Percentiles rank a stretch among this genome's conserved stretches.
Conservation (phyloP, 208 protist species). For the Leishmania braziliensis region DNA sequence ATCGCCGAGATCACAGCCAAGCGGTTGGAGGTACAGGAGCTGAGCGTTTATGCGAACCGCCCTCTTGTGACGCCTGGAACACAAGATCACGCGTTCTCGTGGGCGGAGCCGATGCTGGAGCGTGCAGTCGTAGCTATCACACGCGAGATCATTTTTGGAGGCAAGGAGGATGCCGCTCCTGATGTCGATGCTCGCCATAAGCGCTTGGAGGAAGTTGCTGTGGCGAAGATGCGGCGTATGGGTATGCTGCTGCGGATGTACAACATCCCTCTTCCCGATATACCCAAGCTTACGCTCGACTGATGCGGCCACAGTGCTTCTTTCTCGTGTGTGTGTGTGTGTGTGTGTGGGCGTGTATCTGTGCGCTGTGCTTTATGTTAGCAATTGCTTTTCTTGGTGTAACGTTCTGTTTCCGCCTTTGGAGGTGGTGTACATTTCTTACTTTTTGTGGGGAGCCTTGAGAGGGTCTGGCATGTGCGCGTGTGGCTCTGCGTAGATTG, state of each 20-base stretch:
- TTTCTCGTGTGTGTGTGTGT: slow-evolving; percentile 4
- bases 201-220: slow-evolving; percentile 29
- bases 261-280: slow-evolving; percentile 52
- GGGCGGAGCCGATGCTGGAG: slow-evolving; percentile 74
- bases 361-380: neutral
- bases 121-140: slow-evolving; percentile 43
- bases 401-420: neutral
- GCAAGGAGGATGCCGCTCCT: slow-evolving; percentile 23
- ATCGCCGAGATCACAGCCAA: slow-evolving; percentile 41
- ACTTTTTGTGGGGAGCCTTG: neutral
- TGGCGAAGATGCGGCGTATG: slow-evolving; percentile 67
- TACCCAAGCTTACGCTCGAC: slow-evolving; percentile 26
- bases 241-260: slow-evolving; percentile 64
- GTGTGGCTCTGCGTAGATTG: neutral
- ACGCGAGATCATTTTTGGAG: slow-evolving; percentile 59
- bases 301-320: neutral
- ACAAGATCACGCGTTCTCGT: slow-evolving; percentile 75
- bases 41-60: slow-evolving; percentile 45
- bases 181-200: slow-evolving; percentile 35
- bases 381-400: neutral
- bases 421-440: neutral
- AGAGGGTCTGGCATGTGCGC: neutral
- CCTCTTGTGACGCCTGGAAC: slow-evolving; percentile 68
- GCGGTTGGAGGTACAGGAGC: slow-evolving; percentile 56
- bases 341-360: neutral